Conservation (phyloP, 2,329 filamentous ascomycete genomes). For the Penicillium sp. region DNA sequence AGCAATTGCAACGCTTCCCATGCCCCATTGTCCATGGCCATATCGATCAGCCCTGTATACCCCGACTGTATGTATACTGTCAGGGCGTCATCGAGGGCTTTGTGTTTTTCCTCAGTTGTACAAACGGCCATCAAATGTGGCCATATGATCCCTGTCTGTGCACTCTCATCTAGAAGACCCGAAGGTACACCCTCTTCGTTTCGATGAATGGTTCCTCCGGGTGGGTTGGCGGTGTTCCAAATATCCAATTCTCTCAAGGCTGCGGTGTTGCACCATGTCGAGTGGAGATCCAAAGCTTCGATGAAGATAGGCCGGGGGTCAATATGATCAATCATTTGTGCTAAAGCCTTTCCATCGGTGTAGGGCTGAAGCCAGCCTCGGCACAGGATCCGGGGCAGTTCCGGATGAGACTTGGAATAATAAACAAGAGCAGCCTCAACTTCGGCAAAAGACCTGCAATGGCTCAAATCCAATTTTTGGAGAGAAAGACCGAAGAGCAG, state of each 20-base stretch:
- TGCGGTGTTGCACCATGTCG: constrained; percentile 54
- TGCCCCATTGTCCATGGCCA: constrained; percentile 56
- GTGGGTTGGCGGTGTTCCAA: constrained; percentile 44
- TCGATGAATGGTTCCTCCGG: constrained; percentile 52
- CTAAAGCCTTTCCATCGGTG: constrained; percentile 48
- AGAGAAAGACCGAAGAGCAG: constrained; percentile 53
- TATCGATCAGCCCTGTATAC: constrained; percentile 55
- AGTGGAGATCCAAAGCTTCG: constrained; percentile 55
- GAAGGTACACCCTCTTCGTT: constrained; percentile 45
- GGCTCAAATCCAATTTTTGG: constrained; percentile 48
- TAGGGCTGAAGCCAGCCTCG: constrained; percentile 55
- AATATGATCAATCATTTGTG: constrained; percentile 52
- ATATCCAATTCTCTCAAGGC: constrained; percentile 52
- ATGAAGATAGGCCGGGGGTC: constrained; percentile 55
- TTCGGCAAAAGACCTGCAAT: constrained; percentile 46
- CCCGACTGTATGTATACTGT: constrained; percentile 49
- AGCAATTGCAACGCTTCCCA: constrained; percentile 48
- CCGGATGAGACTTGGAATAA: constrained; percentile 43
- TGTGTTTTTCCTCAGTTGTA: constrained; percentile 47
- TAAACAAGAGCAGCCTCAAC: constrained; percentile 47
- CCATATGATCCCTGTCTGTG: constrained; percentile 52
- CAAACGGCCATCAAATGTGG: constrained; percentile 50
- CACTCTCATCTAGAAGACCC: constrained; percentile 52
- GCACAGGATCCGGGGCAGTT: constrained; percentile 49
- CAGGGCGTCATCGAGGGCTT: constrained; percentile 47